Base-by-base conservation (phyloP, 148 eudicot genomes). In the Oxyria digyna region DNA sequence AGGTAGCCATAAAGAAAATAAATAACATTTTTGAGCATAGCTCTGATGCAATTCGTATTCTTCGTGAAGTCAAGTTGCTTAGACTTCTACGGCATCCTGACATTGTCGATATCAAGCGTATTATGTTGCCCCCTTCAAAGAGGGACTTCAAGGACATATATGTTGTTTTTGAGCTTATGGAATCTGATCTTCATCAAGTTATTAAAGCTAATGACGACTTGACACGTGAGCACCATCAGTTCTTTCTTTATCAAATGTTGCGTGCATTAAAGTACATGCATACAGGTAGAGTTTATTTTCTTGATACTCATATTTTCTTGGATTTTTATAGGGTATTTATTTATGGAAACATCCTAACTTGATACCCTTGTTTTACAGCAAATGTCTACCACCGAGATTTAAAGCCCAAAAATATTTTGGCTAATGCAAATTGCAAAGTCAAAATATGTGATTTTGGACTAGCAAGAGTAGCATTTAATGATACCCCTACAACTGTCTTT, bases 401-500 rank as follows among this genome's bases (percentile, higher is more conserved):
- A 9, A 86, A 86, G 67, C 91, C 91, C 0, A 86, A 86, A 67
- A 86, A 86, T 74, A 84, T 86, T 26, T 50, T 86, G 78, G 91
- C 91, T 68, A 86, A 86, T 77, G 91, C 91, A 23, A 86, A 86
- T 68, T 86, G 85, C 69, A 86, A 86, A 72, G 87, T 86, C 52
- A 86, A 86, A 79, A 84, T 86, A 23, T 86, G 91, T 68, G 91
- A 86, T 81, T 84, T 86, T 67, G 91, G 91, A 27, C 77, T 86
- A 78, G 91, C 91, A 14, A 80, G 91, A 77, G 91, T 84, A 72
- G 87, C 91, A 68, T 86, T 86, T 76, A 86, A 43, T 74, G 91
- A 86, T 71, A 84, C 87, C 14, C 91, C 91, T 10, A 78, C 85
- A 45, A 84, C 91, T n/a, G 62, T 80, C 62, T 76, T 86, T 78